Conservation (phyloP, 176 grass and related monocot genomes). For the Alloteropsis semialata region DNA sequence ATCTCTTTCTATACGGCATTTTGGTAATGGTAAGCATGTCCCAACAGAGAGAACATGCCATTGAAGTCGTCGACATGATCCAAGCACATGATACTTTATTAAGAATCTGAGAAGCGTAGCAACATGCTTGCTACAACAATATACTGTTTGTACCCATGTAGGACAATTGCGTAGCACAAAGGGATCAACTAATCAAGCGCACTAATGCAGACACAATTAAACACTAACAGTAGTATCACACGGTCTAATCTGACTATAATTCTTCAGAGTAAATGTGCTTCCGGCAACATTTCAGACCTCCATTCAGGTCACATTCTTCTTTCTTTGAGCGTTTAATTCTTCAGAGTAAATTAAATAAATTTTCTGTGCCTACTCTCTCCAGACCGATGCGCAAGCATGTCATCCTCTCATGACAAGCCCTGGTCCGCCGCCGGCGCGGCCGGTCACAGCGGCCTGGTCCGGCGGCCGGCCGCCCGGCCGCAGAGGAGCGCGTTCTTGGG, state of each 20-base stretch:
- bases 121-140: constrained; percentile 33
- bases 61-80: neutral
- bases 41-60: neutral
- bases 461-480: constrained; percentile 63
- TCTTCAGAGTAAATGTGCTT: neutral
- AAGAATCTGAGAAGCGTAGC: neutral
- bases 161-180: constrained; percentile 9
- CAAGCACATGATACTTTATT: constrained; percentile 14
- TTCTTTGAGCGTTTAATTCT: neutral
- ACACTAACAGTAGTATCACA: neutral
- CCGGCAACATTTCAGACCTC: neutral
- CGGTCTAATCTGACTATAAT: constrained; percentile 22
- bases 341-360: neutral
- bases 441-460: constrained; percentile 63
- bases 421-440: neutral
- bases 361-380: constrained; percentile 12
- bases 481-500: constrained; percentile 93
- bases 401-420: constrained; percentile 70
- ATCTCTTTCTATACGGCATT: neutral
- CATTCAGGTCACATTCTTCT: constrained; percentile 1
- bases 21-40: neutral
- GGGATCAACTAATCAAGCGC: neutral
- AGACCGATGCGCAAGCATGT: constrained; percentile 15
- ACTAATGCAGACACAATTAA: constrained; percentile 2
- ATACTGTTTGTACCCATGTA: constrained; percentile 28